Conservation (phyloP, 192 early-diverging fungal genomes). For the Mortierella claussenii region DNA sequence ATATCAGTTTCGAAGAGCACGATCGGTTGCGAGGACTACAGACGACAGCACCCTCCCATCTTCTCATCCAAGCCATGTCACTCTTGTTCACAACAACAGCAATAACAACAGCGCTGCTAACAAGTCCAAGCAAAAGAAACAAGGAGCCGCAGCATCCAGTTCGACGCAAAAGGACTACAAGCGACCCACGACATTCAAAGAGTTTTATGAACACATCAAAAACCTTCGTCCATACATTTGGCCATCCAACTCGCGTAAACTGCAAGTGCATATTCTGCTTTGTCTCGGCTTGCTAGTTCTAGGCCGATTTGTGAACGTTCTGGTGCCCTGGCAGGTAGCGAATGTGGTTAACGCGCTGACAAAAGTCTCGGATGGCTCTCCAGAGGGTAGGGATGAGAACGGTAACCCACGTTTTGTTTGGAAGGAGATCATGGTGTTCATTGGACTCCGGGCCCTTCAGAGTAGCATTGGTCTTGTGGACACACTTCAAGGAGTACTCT, state of each 20-base stretch:
- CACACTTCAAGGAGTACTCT: slow-evolving; percentile 78
- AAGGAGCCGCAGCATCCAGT: background rate
- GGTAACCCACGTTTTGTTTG: slow-evolving; percentile 53
- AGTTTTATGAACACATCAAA: slow-evolving; percentile 42
- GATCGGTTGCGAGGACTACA: background rate
- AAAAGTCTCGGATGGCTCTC: slow-evolving; percentile 38
- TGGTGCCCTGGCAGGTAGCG: slow-evolving; percentile 86
- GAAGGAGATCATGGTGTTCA: slow-evolving; percentile 54
- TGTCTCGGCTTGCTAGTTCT: slow-evolving; percentile 72
- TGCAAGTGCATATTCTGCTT: slow-evolving; percentile 74
- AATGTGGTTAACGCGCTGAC: slow-evolving; percentile 75
- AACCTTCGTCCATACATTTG: slow-evolving; percentile 79
- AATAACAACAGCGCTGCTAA: slow-evolving; percentile 13
- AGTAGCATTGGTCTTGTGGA: slow-evolving; percentile 73
- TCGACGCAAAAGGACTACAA: slow-evolving; percentile 38
- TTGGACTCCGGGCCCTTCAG: slow-evolving; percentile 50
- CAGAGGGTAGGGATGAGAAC: slow-evolving; percentile 36
- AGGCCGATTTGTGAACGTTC: slow-evolving; percentile 80
- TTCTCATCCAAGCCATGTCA: slow-evolving; percentile 14
- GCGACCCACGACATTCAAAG: slow-evolving; percentile 40
- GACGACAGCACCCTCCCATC: slow-evolving; percentile 1
- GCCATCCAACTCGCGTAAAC: slow-evolving; percentile 68
- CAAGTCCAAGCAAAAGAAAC: slow-evolving; percentile 17
- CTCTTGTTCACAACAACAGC: slow-evolving; percentile 1
- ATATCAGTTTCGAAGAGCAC: slow-evolving; percentile 4